These are phyloP conservation scores for Coffea canephora DNA, from an alignment of 257 asterid genomes.

Conservation along the genomic window DNA sequence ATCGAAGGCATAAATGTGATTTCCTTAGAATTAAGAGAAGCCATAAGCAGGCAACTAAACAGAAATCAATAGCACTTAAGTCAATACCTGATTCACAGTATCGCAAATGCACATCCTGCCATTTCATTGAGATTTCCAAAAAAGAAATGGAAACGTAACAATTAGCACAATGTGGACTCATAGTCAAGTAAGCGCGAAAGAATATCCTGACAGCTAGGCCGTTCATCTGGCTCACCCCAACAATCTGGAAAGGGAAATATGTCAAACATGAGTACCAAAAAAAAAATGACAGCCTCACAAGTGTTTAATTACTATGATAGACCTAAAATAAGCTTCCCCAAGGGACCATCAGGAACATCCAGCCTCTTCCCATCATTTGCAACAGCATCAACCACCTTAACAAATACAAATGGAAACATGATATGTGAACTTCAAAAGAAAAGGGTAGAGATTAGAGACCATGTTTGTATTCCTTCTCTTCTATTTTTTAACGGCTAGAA, in stretches of 20 bases:
- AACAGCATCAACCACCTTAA: constrained; percentile 60
- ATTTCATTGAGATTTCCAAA: background rate
- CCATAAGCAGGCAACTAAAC: no score
- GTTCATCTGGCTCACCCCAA: constrained; percentile 74
- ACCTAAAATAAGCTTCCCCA: constrained; percentile 81
- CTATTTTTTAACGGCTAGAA: background rate
- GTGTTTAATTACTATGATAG: background rate
- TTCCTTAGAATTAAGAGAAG: no score
- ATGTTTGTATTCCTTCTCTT: background rate
- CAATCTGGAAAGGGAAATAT: constrained; percentile 50
- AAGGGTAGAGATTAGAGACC: background rate
- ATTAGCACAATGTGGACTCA: constrained; percentile 67
- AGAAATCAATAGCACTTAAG: background rate
- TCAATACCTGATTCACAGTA: background rate
- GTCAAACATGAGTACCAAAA: background rate
- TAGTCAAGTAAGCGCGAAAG: constrained; percentile 69
- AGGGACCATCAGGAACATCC: constrained; percentile 86
- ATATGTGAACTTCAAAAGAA: background rate
- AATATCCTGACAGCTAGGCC: constrained; percentile 86
- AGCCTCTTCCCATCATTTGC: constrained; percentile 70
- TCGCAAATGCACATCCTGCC: background rate
- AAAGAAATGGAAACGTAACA: background rate
- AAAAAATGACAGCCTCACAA: background rate
- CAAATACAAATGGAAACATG: no score
- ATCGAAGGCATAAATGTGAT: no score